Evolutionary conservation across 129 eudicot genomes (phyloP).

Genomic region (Escallonia rubra): DNA sequence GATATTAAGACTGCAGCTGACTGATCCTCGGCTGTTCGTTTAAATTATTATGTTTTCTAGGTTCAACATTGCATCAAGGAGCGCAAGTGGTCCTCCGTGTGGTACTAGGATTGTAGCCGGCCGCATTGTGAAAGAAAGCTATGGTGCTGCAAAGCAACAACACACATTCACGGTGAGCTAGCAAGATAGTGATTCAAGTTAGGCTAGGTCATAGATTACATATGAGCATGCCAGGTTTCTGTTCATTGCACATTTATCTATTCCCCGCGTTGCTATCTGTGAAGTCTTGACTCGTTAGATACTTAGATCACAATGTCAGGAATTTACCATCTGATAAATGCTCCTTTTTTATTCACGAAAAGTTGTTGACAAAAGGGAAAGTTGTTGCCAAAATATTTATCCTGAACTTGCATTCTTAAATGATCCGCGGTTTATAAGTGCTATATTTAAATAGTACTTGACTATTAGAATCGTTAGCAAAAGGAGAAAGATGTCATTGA

Average conservation of each 20-base stretch:
- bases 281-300: too few species aligned
- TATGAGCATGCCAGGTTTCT: too few species aligned
- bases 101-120: conserved; percentile 81
- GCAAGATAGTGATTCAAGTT: conserved; percentile 1
- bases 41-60: conserved; percentile 25
- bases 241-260: too few species aligned
- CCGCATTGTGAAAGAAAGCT: conserved; percentile 86
- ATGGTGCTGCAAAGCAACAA: conserved; percentile 95
- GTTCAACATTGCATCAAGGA: conserved; percentile 77
- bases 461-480: background rate
- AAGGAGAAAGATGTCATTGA: background rate
- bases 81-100: conserved; percentile 80
- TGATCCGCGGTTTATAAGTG: too few species aligned
- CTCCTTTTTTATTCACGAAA: too few species aligned
- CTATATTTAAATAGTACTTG: too few species aligned
- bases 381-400: too few species aligned
- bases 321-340: too few species aligned
- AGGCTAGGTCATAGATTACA: background rate
- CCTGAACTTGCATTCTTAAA: too few species aligned
- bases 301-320: too few species aligned
- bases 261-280: too few species aligned
- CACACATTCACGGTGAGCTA: conserved; percentile 76
- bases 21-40: background rate
- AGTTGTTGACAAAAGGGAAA: too few species aligned
- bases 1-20: background rate